These are phyloP conservation scores for Mycosphaerella arachidis DNA, from an alignment of 2,329 filamentous ascomycete species.

Conservation along the genomic window DNA sequence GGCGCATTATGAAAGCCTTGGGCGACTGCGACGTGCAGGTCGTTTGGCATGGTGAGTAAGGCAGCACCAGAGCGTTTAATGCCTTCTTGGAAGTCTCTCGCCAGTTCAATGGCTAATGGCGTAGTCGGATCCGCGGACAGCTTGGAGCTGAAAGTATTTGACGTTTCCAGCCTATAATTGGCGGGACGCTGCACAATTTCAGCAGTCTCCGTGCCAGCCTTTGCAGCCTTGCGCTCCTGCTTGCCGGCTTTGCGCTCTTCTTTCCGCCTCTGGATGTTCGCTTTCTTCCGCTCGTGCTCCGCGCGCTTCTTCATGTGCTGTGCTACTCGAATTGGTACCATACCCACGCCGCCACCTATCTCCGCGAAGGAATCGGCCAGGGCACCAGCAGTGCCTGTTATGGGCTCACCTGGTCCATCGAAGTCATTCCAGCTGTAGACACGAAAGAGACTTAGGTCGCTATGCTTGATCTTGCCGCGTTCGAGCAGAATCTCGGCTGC, in stretches of 20 bases:
- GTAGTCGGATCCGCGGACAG: slow-evolving; percentile 28
- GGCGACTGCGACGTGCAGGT: slow-evolving; percentile 75
- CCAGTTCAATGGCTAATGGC: slow-evolving; percentile 34
- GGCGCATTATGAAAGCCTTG: slow-evolving; percentile 87
- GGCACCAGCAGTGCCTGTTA: slow-evolving; percentile 62
- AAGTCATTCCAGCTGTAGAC: slow-evolving; percentile 70
- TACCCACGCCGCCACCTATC: slow-evolving; percentile 59
- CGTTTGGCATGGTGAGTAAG: slow-evolving; percentile 76
- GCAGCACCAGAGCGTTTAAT: slow-evolving; percentile 68
- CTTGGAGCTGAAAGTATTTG: slow-evolving; percentile 24
- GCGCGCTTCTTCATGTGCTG: slow-evolving; percentile 55
- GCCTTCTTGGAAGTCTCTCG: slow-evolving; percentile 61
- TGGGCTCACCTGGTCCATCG: slow-evolving; percentile 67
- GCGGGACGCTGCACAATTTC: slow-evolving; percentile 13
- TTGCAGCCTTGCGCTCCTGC: slow-evolving; percentile 11
- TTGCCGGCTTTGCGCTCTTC: slow-evolving; percentile 24
- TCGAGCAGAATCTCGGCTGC: slow-evolving; percentile 63
- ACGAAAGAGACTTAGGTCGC: slow-evolving; percentile 58
- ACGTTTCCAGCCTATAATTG: slow-evolving; percentile 19
- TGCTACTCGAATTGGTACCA: slow-evolving; percentile 58
- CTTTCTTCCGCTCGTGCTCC: slow-evolving; percentile 48
- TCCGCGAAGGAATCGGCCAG: slow-evolving; percentile 56
- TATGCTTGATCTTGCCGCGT: slow-evolving; percentile 59
- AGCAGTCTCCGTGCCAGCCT: background rate
- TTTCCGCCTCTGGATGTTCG: slow-evolving; percentile 31